Evolutionary conservation across 768 basidiomycete genomes (phyloP).

Genomic region (Hirschioporus abietinus): DNA sequence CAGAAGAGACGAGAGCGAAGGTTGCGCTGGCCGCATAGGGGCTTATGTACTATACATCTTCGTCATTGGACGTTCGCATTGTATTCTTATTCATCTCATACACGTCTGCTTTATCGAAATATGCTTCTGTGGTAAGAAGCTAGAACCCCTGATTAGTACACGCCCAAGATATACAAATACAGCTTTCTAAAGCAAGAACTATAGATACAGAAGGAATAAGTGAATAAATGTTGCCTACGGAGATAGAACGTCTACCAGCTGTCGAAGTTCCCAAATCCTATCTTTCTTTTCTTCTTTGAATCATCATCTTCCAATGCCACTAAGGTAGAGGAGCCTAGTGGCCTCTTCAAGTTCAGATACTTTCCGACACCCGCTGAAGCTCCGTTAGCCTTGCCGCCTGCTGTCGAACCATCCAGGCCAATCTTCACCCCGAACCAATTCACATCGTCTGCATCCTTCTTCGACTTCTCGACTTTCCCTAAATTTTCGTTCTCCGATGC

Average conservation of each 20-base stretch:
- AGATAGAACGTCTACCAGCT: constrained; percentile 50
- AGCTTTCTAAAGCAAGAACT: background rate
- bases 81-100: background rate
- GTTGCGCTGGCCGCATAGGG: constrained; percentile 15
- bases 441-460: constrained; percentile 60
- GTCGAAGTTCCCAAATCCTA: constrained; percentile 90
- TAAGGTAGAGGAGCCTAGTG: constrained; percentile 22
- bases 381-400: constrained; percentile 24
- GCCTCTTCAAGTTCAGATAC: constrained; percentile 60
- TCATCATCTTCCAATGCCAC: constrained; percentile 14
- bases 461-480: constrained; percentile 28
- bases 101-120: background rate
- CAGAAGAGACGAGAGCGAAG: constrained; percentile 5
- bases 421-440: constrained; percentile 92
- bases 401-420: constrained; percentile 37
- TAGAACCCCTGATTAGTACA: background rate
- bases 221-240: background rate
- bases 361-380: constrained; percentile 63
- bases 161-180: background rate
- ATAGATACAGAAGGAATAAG: constrained; percentile 3
- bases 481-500: constrained; percentile 30
- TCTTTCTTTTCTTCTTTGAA: constrained; percentile 65
- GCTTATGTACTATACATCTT: constrained; percentile 1
- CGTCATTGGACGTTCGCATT: background rate
- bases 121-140: background rate